Conservation (phyloP, 805 yeast species). For the Priceomyces carsonii region DNA sequence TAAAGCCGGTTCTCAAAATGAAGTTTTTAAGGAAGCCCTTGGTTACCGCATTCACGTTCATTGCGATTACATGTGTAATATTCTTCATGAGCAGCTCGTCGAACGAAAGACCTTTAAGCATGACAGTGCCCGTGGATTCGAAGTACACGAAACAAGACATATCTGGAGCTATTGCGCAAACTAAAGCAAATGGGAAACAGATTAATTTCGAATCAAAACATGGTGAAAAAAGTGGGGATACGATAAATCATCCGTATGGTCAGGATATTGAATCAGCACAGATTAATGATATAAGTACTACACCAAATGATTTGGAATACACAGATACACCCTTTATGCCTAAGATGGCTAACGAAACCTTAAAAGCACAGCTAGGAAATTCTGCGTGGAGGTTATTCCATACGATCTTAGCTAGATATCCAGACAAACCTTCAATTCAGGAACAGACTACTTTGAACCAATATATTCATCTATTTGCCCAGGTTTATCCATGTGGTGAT, state of each 20-base stretch:
- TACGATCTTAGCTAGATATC: slow-evolving; percentile 89
- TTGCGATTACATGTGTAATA: slow-evolving; percentile 25
- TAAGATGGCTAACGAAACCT: slow-evolving; percentile 83
- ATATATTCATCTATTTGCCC: slow-evolving; percentile 76
- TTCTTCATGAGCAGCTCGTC: slow-evolving; percentile 25
- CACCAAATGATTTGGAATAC: slow-evolving; percentile 13
- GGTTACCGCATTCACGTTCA: slow-evolving; percentile 22
- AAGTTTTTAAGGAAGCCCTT: slow-evolving; percentile 27
- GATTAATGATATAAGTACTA: too few species aligned
- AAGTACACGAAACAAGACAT: background rate
- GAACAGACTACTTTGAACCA: slow-evolving; percentile 63
- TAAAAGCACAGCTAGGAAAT: slow-evolving; percentile 81
- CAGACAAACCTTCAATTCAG: slow-evolving; percentile 69
- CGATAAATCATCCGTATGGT: too few species aligned
- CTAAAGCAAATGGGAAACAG: background rate
- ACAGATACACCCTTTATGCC: slow-evolving; percentile 78
- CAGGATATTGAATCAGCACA: too few species aligned
- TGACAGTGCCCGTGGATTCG: slow-evolving; percentile 19
- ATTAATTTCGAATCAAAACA: too few species aligned
- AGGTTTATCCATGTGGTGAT: slow-evolving; percentile 96
- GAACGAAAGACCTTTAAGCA: slow-evolving; percentile 19
- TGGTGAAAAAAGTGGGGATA: too few species aligned
- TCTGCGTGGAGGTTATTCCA: slow-evolving; percentile 92
- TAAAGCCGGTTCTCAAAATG: too few species aligned
- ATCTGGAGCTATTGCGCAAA: background rate